phyloP scores from a whole-genome alignment of 345 rosid species.

The Eucalyptus sp. region DNA sequence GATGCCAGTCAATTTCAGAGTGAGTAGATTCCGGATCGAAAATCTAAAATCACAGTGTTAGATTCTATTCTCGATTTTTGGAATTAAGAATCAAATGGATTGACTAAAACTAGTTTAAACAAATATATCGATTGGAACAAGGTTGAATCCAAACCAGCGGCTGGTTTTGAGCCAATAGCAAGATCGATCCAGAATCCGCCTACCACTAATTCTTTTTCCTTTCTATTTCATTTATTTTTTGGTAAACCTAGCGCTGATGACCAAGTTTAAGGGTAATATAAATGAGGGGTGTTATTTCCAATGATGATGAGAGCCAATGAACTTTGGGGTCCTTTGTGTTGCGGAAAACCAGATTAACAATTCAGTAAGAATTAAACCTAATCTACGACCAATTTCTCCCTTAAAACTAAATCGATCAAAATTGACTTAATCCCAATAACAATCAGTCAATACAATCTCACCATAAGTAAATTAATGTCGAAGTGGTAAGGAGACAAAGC shows the following conservation, averaged over 20 bases:
- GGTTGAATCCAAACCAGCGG: not conserved
- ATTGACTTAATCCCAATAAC: fast-evolving
- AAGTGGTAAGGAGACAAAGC: not conserved
- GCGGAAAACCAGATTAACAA: not conserved
- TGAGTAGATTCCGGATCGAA: fast-evolving
- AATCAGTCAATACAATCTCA: fast-evolving
- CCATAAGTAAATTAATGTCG: too few relatives aligned
- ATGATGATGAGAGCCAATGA: not conserved
- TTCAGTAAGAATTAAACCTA: not conserved
- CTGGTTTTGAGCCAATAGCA: not conserved
- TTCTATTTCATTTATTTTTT: too few relatives aligned
- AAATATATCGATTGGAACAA: not conserved
- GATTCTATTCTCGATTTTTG: not conserved
- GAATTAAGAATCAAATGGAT: not conserved
- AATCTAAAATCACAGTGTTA: not conserved
- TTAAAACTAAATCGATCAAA: not conserved
- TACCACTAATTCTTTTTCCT: not conserved
- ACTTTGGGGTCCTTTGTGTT: not conserved
- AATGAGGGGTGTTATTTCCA: too few relatives aligned
- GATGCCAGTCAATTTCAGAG: not conserved
- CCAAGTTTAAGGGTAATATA: too few relatives aligned
- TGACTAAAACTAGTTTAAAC: too few relatives aligned
- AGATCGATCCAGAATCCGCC: not conserved
- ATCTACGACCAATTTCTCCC: not conserved
- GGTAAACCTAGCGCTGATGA: not conserved